Conservation (phyloP, 2,329 filamentous ascomycete genomes). For the Sphaerostilbella broomeana region DNA sequence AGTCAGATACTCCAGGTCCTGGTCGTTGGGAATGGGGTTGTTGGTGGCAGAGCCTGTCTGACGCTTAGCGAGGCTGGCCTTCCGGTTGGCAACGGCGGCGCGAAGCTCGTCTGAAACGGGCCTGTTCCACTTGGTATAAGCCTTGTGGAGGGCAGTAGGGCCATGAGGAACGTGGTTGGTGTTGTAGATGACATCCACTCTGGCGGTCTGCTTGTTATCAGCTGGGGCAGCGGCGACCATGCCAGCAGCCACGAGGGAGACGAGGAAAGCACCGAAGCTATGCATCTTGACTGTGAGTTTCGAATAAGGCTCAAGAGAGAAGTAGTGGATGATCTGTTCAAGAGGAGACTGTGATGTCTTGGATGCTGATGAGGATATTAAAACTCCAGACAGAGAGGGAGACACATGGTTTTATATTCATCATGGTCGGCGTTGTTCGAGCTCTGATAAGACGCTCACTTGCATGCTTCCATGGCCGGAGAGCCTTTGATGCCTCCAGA, state of each 20-base stretch:
- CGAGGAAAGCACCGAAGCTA: constrained; percentile 17
- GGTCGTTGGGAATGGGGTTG: constrained; percentile 9
- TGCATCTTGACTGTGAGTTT: constrained; percentile 14
- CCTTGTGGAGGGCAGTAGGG: constrained; percentile 15
- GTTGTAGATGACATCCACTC: constrained; percentile 13
- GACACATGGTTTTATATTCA: constrained; percentile 8
- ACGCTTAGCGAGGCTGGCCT: constrained; percentile 3
- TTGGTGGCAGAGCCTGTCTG: constrained; percentile 14
- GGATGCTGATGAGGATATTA: constrained; percentile 6
- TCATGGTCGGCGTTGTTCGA: neutral
- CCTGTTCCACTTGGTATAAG: constrained; percentile 14
- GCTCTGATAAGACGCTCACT: neutral
- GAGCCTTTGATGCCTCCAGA: constrained; percentile 1
- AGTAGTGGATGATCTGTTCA: neutral
- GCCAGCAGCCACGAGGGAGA: constrained; percentile 16
- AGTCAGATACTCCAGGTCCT: constrained; percentile 15
- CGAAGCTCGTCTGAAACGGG: constrained; percentile 12
- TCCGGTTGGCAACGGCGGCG: constrained; percentile 3
- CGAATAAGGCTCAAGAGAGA: neutral
- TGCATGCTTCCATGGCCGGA: neutral
- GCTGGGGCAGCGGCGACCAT: constrained; percentile 13
- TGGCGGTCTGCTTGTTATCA: constrained; percentile 5
- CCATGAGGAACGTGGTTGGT: constrained; percentile 10
- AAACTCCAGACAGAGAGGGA: constrained; percentile 1
- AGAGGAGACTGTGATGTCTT: constrained; percentile 5